Evolutionary conservation across 2,329 filamentous ascomycete species (phyloP), one percentile per base, ranked within the genome.

Genomic region (Esteya vermicola): DNA sequence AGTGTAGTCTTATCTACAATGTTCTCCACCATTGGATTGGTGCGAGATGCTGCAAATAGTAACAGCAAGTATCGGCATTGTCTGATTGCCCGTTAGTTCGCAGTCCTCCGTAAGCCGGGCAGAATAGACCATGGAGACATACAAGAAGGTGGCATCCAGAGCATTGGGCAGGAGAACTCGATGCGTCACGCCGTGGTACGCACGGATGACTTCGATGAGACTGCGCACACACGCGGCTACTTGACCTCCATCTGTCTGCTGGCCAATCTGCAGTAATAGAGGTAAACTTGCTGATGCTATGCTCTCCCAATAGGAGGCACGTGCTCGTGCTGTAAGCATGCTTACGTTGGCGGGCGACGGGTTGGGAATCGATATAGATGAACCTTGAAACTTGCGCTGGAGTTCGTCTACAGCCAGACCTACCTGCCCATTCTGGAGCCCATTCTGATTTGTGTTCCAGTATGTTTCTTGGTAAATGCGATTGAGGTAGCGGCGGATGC

Each of bases 41-140:
- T 28, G 22, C 45, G 43, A 14, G 43, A 43, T 2, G 42, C 45
- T 2, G 45, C 41, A 35, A 43, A 48, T 5, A 48, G 39, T 3
- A 48, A 28, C 9, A 48, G 31, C 39, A 48, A 23, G 18, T 47
- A 46, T 1, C 47, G 47, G 27, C 45, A 47, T 47, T 48, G 47
- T 16, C 46, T 48, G 25, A 19, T 9, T 13, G 19, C 10, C 21
- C 3, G 18, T 35, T 35, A 35, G 33, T 16, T 35, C 31, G 9
- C 19, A n/a, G n/a, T n/a, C n/a, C n/a, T n/a, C n/a, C n/a, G n/a
- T n/a, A n/a, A n/a, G n/a, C n/a, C n/a, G n/a, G n/a, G n/a, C n/a
- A n/a, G 21, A 16, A 18, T n/a, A 32, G 13, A 22, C 18, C 9
- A 21, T 21, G 6, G 13, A 10, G 9, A 40, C 46, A 13, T 39